Evolutionary conservation across 495 filamentous ascomycete species (phyloP), one percentile per base, ranked within the genome.

Genomic region (Penicillium riverlandense): DNA sequence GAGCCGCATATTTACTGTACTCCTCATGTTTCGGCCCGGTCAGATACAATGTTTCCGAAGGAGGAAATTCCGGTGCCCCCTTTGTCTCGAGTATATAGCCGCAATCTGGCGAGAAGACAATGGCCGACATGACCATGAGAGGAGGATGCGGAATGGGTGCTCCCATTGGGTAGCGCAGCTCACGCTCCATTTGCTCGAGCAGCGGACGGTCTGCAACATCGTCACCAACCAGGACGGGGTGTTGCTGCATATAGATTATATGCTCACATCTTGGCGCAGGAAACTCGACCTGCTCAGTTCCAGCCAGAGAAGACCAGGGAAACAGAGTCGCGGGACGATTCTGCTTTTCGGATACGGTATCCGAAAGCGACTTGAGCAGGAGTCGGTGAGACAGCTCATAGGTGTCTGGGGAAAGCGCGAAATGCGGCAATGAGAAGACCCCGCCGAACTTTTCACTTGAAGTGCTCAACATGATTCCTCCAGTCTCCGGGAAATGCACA

Each of bases 21-120:
- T 84, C 70, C 56, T 96, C 90, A 42, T 83, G 66, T 56, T 97
- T 96, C 16, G 81, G 74, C 0, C 92, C 90, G 8, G 74, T 55
- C 14, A 95, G 71, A 61, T 94, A 88, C 28, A 79, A 56, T 6
- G 69, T 74, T 35, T 90, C 79, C 13, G 67, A 70, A 3, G 79
- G 77, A 7, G 80, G 61, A 49, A 75, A 88, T 12, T 83, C 75
- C 6, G 89, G 88, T 3, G 86, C 79, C 0, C 87, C 86, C 61
- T 92, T 90, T 6, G 85, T 88, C 56, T 92, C 84, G n/a, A 98
- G 77, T 30, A 94, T 80, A 54, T 88, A 91, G 8, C 84, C 87
- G 59, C 92, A 98, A 58, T 96, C 91, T 12, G 92, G 92, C 13
- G 91, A 96, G 64, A 90, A 98, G 11, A 92, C 75, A 1, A 94